Evolutionary conservation across 129 eudicot genomes (phyloP).

Genomic region (Saposhnikovia divaricata): DNA sequence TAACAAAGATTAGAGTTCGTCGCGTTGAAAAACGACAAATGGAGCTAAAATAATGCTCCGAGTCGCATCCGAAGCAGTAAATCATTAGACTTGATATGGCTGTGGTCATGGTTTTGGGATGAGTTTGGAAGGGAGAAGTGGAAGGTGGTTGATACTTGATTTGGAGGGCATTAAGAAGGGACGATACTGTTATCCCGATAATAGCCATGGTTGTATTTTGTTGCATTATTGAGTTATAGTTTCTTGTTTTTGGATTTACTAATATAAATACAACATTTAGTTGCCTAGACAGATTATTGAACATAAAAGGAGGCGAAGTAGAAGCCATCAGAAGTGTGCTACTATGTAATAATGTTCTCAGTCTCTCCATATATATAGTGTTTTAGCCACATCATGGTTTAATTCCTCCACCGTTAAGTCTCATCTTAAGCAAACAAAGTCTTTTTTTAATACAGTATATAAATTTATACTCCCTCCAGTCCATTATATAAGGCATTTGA

Average conservation of each 20-base stretch:
- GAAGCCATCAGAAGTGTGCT: neutral
- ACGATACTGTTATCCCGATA: neutral
- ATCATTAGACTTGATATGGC: neutral
- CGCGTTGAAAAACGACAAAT: neutral
- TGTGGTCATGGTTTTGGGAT: neutral
- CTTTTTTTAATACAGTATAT: too few relatives aligned
- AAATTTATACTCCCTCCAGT: too few relatives aligned
- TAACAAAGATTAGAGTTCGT: too few relatives aligned
- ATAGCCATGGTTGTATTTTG: neutral
- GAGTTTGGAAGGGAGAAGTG: neutral
- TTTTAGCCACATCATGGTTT: too few relatives aligned
- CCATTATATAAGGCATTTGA: too few relatives aligned
- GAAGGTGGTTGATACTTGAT: neutral
- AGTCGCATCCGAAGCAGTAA: neutral
- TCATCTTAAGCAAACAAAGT: too few relatives aligned
- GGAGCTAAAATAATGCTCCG: neutral
- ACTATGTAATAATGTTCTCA: too few relatives aligned
- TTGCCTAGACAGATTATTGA: neutral
- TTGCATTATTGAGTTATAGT: neutral
- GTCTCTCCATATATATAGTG: too few relatives aligned
- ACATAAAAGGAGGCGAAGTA: neutral
- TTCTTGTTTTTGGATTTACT: neutral
- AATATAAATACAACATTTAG: neutral
- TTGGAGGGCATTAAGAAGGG: neutral
- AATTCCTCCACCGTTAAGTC: too few relatives aligned